Percentiles rank a stretch among this genome's conserved stretches.
These are phyloP conservation scores for Hypomontagnella monticulosa DNA, from an alignment of 495 filamentous ascomycete genomes.

Conservation along the genomic window DNA sequence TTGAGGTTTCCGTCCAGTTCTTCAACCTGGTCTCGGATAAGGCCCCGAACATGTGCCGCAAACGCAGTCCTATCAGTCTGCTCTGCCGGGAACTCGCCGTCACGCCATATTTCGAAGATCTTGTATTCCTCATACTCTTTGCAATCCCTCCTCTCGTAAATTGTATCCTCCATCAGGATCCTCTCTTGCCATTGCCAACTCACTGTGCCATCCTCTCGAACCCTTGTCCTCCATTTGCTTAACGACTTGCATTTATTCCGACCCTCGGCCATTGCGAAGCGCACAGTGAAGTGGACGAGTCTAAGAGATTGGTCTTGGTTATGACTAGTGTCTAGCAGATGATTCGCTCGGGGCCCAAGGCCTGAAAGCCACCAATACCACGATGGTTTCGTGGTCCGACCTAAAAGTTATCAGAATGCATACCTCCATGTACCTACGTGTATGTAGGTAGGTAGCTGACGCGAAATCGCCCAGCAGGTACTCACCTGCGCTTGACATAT, in stretches of 20 bases:
- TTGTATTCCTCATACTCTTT: neutral
- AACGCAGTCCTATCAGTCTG: slow-evolving; percentile 2
- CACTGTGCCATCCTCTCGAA: neutral
- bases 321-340: neutral
- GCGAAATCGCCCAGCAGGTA: no score
- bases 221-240: neutral
- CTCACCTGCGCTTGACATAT: neutral
- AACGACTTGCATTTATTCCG: neutral
- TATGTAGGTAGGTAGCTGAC: no score
- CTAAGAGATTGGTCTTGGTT: neutral
- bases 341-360: neutral
- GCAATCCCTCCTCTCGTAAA: neutral
- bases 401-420: neutral
- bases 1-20: neutral
- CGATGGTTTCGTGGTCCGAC: neutral
- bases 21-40: neutral
- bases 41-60: neutral
- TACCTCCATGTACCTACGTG: no score
- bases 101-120: neutral
- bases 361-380: slow-evolving; percentile 6
- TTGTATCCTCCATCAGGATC: neutral
- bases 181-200: neutral
- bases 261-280: neutral
- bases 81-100: neutral
- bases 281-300: neutral